A percentile compares a stretch with the other conserved stretches of the same genome.
These are phyloP conservation scores for Vicia villosa DNA, from an alignment of 306 rosid genomes.

Conservation along the genomic window DNA sequence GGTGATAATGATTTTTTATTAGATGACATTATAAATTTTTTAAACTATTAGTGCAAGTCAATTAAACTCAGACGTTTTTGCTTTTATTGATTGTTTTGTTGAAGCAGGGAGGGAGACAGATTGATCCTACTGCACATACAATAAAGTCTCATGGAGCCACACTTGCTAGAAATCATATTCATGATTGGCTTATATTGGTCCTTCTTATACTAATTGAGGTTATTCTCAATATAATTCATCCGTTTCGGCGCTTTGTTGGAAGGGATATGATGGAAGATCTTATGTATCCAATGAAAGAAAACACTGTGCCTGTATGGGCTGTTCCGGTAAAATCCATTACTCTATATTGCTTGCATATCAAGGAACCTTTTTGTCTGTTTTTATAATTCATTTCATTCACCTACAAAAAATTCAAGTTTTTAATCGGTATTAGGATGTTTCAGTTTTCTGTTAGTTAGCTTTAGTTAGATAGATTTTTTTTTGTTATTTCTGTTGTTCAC, in stretches of 20 bases:
- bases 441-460: not conserved
- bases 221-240: slow-evolving; percentile 51
- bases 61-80: not conserved
- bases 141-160: slow-evolving; percentile 83
- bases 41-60: no score
- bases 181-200: slow-evolving; percentile 81
- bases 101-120: slow-evolving; percentile 41
- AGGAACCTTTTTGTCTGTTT: not conserved
- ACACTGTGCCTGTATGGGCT: slow-evolving; percentile 91
- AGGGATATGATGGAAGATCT: slow-evolving; percentile 94
- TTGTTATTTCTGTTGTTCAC: not conserved
- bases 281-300: slow-evolving; percentile 73
- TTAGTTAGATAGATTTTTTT: not conserved
- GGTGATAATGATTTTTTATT: no score
- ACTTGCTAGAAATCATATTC: slow-evolving; percentile 69
- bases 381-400: no score
- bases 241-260: slow-evolving; percentile 88
- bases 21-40: no score
- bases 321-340: slow-evolving; percentile 67
- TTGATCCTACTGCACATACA: slow-evolving; percentile 59
- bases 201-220: slow-evolving; percentile 64
- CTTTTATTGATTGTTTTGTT: slow-evolving; percentile 4
- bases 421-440: no score
- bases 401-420: no score
- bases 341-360: slow-evolving; percentile 23